Percentiles rank a stretch among this genome's conserved stretches.
Conservation (phyloP, 2,329 filamentous ascomycete genomes). For the Monilinia fructigena region DNA sequence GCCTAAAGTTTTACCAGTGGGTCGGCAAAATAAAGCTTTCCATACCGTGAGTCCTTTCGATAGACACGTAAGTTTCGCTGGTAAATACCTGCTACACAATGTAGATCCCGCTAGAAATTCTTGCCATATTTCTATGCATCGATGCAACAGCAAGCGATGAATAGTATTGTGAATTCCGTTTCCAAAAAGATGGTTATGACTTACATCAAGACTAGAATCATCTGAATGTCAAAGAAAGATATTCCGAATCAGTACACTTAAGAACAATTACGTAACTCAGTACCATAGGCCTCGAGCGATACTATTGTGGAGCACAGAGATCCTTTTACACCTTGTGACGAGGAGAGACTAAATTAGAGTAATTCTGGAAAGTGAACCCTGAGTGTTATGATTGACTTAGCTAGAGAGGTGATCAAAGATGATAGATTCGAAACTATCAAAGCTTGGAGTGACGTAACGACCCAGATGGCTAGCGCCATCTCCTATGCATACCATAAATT, state of each 20-base stretch:
- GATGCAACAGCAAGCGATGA: too few species aligned
- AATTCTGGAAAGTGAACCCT: constrained; percentile 29
- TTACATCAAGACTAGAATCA: too few species aligned
- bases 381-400: constrained; percentile 23
- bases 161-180: too few species aligned
- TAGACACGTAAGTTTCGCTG: too few species aligned
- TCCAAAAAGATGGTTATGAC: too few species aligned
- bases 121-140: too few species aligned
- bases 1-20: too few species aligned
- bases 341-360: constrained; percentile 31
- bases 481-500: constrained; percentile 30
- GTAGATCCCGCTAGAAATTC: too few species aligned
- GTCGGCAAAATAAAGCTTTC: too few species aligned
- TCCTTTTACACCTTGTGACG: constrained; percentile 27
- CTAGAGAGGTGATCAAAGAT: constrained; percentile 31
- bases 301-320: constrained; percentile 28
- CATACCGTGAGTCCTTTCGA: too few species aligned
- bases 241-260: constrained; percentile 29
- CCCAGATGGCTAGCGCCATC: constrained; percentile 30
- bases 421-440: constrained; percentile 30
- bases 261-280: constrained; percentile 28
- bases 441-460: constrained; percentile 29
- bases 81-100: too few species aligned
- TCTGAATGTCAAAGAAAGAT: constrained; percentile 21
- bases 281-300: constrained; percentile 26